Evolutionary conservation across 805 yeast species (phyloP), one percentile per base, ranked within the genome.

Genomic region (Zygoascus bituminiphila): DNA sequence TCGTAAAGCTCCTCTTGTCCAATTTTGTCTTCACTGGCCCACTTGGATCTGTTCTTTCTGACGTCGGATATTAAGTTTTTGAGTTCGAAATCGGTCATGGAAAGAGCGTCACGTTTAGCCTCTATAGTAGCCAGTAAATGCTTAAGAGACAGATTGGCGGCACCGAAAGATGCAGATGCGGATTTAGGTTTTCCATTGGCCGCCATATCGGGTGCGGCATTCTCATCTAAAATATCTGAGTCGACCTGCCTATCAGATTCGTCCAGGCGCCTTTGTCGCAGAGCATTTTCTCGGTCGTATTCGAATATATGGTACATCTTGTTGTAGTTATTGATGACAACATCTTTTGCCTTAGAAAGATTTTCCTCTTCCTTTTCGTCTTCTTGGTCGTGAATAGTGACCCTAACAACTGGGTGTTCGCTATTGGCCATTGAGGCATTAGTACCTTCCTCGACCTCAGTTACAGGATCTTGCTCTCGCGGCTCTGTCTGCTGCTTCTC

Each of bases 1-100:
- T 94, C 98, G 61, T 93, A 93, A 20, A 93, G 74, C 63, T 94
- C 99, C 62, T 93, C 99, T 67, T 93, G 99, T 5, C 99, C 99
- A 40, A 93, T 81, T 52, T 85, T 75, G 50, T 89, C 95, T 61
- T 93, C 97, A 50, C 86, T 86, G 7, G 97, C 94, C 99, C 98
- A 93, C 66, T 93, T 93, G 0, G 98, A 94, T 51, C 98, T 72
- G 61, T 89, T 91, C 58, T 89, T 93, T 44, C 97, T 75, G 8
- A 93, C 98, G 61, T 93, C 98, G 75, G 86, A 77, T 47, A 93
- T 82, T 53, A 93, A 71, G 51, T 84, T 84, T 51, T 91, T 78
- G 48, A 93, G 75, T 62, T 93, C 98, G 48, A 77, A 71, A 59
- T 91, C 98, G 9, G 87, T 80, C 26, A 93, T 70, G 2, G 63